These are phyloP conservation scores for Salvia splendens DNA, from an alignment of 257 asterid species.

Conservation along the genomic window DNA sequence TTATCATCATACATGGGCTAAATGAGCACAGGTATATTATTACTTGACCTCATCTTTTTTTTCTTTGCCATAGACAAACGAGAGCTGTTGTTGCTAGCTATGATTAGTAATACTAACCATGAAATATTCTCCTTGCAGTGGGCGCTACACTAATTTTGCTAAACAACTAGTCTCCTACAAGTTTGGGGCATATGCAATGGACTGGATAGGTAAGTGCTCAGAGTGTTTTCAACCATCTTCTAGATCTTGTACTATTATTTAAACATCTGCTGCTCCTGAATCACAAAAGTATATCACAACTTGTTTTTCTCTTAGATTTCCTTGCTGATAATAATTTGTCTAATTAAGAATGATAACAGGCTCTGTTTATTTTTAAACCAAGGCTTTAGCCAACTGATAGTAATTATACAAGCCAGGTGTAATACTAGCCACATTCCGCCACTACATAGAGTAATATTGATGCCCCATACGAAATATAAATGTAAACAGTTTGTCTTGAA, in stretches of 20 bases:
- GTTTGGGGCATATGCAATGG: slow-evolving; percentile 95
- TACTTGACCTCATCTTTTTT: slow-evolving; percentile 9
- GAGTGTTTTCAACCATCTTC: slow-evolving; percentile 1
- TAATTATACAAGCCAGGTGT: neutral
- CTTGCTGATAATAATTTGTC: neutral
- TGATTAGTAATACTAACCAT: slow-evolving; percentile 14
- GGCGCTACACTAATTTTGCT: slow-evolving; percentile 84
- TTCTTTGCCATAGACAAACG: slow-evolving; percentile 3
- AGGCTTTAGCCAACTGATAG: neutral
- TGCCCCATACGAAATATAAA: neutral
- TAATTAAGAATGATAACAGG: neutral
- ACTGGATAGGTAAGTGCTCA: slow-evolving; percentile 79
- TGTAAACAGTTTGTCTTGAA: too few relatives aligned
- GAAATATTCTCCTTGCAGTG: slow-evolving; percentile 56
- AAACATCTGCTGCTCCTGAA: neutral
- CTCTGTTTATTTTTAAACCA: neutral
- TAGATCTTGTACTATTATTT: neutral
- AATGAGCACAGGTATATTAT: slow-evolving; percentile 85
- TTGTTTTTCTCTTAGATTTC: neutral
- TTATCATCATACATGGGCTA: slow-evolving; percentile 91
- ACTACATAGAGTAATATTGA: neutral
- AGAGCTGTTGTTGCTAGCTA: slow-evolving; percentile 21
- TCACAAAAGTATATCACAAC: neutral
- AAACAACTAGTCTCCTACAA: slow-evolving; percentile 70
- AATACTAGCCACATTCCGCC: slow-evolving; percentile 4